Evolutionary conservation across 2,329 filamentous ascomycete species (phyloP).

Genomic region (Botryotinia globosa): DNA sequence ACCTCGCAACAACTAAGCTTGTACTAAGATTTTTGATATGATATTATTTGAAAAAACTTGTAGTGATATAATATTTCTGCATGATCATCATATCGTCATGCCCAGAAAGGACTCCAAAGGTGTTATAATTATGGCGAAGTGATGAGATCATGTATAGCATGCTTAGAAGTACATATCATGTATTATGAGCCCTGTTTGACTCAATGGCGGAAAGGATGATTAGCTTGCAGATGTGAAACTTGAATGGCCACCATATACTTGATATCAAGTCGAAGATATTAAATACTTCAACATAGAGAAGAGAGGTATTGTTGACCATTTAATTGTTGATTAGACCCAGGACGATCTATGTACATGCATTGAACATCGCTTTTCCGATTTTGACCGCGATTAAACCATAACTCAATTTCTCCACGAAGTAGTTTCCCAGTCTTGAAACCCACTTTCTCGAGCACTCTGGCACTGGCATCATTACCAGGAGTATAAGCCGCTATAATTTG

Average conservation of each 20-base stretch:
- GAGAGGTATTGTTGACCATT: neutral
- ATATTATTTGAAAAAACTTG: conserved; percentile 18
- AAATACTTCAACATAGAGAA: neutral
- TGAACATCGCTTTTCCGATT: conserved; percentile 6
- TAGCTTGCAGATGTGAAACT: neutral
- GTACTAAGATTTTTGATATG: conserved; percentile 22
- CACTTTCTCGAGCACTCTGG: conserved; percentile 26
- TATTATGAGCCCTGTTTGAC: neutral
- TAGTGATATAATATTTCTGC: conserved; percentile 17
- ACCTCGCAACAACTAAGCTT: conserved; percentile 15
- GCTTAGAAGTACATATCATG: neutral
- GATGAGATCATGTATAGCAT: neutral
- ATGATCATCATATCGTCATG: conserved; percentile 17
- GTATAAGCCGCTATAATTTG: conserved; percentile 17
- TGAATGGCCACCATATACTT: neutral
- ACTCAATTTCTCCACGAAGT: conserved; percentile 15
- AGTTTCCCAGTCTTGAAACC: conserved; percentile 26
- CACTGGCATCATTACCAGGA: conserved; percentile 28
- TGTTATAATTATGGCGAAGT: neutral
- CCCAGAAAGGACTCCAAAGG: neutral
- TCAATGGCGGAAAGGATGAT: neutral
- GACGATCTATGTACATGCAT: neutral
- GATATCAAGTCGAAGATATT: neutral
- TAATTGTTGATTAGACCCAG: neutral
- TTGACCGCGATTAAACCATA: neutral